These are phyloP conservation scores for Mycocalia duriaeana DNA, from an alignment of 1,284 basidiomycete genomes.

Conservation along the genomic window DNA sequence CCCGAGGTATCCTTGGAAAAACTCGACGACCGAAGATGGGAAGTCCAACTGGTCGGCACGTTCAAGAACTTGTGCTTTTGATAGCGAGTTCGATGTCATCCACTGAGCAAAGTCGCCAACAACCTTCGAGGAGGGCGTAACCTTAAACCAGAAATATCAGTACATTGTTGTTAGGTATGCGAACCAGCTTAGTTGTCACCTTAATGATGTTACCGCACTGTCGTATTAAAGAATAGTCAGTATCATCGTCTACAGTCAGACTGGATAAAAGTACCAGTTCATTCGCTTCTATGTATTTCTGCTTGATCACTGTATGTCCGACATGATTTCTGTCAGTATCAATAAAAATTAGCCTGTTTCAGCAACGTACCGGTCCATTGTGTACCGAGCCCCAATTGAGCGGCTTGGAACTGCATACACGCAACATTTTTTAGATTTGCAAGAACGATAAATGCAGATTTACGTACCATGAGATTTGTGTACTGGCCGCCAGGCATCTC, in stretches of 20 bases:
- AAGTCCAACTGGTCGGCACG: slow-evolving; percentile 92
- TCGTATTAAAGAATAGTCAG: too few species aligned
- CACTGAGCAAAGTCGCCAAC: slow-evolving; percentile 99
- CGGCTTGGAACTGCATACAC: slow-evolving; percentile 89
- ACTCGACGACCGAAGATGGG: slow-evolving; percentile 93
- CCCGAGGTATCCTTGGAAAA: slow-evolving; percentile 97
- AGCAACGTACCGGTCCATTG: slow-evolving; percentile 78
- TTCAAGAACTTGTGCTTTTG: slow-evolving; percentile 82
- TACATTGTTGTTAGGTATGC: too few species aligned
- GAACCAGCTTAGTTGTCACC: slow-evolving; percentile 28
- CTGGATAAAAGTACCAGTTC: slow-evolving; percentile 78
- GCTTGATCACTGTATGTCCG: slow-evolving; percentile 79
- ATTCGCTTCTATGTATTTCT: slow-evolving; percentile 97
- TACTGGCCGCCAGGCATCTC: slow-evolving; percentile 99
- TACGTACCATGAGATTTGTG: slow-evolving; percentile 84
- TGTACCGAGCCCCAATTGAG: slow-evolving; percentile 93
- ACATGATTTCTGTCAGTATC: too few species aligned
- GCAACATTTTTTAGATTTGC: slow-evolving; percentile 9
- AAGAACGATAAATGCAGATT: slow-evolving; percentile 10
- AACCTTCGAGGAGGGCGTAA: slow-evolving; percentile 98
- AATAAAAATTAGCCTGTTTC: too few species aligned
- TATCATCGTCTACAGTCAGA: too few species aligned
- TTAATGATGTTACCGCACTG: slow-evolving; percentile 98
- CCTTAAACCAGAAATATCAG: slow-evolving; percentile 48
- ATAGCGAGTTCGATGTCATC: slow-evolving; percentile 94